Percentiles rank a stretch among this genome's conserved stretches.
Conservation (phyloP, 805 yeast genomes). For the Candida boidinii region DNA sequence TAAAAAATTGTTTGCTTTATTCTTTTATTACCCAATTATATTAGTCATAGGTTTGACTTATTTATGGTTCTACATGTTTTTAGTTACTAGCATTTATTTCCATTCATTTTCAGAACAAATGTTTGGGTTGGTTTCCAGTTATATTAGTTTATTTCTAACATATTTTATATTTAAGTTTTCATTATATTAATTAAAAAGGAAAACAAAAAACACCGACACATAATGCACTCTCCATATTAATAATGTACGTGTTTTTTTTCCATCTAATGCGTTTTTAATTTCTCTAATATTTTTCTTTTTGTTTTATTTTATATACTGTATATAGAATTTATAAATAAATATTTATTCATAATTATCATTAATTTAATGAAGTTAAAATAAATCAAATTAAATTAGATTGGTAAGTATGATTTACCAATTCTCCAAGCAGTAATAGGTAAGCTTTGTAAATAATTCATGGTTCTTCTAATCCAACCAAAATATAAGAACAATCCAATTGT, state of each 20-base stretch:
- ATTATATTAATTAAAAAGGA: conserved; percentile 6
- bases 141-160: conserved; percentile 36
- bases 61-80: conserved; percentile 82
- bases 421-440: conserved; percentile 78
- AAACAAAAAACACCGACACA: background rate
- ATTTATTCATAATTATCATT: conserved; percentile 6
- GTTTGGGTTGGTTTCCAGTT: conserved; percentile 61
- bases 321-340: conserved; percentile 1
- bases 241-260: background rate
- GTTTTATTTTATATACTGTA: conserved; percentile 2
- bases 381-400: conserved; percentile 22
- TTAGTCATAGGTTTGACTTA: conserved; percentile 26
- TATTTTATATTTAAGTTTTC: conserved; percentile 35
- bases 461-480: conserved; percentile 54
- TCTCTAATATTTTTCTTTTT: background rate
- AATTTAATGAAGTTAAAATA: conserved; percentile 22
- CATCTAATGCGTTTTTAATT: background rate
- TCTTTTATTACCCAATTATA: conserved; percentile 16
- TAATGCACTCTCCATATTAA: background rate
- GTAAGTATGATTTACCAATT: conserved; percentile 27
- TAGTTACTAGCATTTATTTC: conserved; percentile 78
- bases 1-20: conserved; percentile 4
- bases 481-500: conserved; percentile 56
- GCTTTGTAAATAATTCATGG: conserved; percentile 57
- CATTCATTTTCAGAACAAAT: conserved; percentile 74